Evolutionary conservation across 164 flowering plant genomes (phyloP).

Genomic region (Berberis vulgaris): DNA sequence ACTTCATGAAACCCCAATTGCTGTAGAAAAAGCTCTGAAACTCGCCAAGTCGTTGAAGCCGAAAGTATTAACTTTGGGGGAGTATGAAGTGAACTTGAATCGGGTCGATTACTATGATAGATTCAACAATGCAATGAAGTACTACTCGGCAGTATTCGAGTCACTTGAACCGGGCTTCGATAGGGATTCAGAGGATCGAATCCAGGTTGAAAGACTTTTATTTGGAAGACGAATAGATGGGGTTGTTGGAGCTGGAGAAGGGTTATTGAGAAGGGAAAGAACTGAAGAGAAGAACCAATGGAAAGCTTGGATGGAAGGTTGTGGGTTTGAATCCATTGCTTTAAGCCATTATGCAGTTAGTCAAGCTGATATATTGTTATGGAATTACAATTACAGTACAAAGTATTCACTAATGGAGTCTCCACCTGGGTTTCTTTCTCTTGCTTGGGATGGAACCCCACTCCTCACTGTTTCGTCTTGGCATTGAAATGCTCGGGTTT

Average conservation of each 20-base stretch:
- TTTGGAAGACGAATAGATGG: constrained; percentile 56
- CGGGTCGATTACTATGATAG: constrained; percentile 39
- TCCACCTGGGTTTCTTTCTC: constrained; percentile 63
- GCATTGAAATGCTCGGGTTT: constrained; percentile 30
- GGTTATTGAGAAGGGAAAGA: constrained; percentile 35
- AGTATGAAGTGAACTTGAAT: constrained; percentile 68
- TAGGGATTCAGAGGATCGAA: constrained; percentile 56
- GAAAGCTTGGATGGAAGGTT: constrained; percentile 54
- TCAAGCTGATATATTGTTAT: constrained; percentile 73
- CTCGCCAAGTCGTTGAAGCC: constrained; percentile 69
- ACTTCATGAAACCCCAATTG: constrained; percentile 39
- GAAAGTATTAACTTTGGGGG: constrained; percentile 67
- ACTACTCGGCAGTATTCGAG: constrained; percentile 75
- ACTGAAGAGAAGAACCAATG: constrained; percentile 66
- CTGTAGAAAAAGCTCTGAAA: constrained; percentile 41
- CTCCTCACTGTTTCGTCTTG: constrained; percentile 89
- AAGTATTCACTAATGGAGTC: constrained; percentile 51
- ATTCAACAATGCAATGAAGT: constrained; percentile 53
- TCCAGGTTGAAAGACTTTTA: constrained; percentile 46
- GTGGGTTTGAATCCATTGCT: constrained; percentile 50
- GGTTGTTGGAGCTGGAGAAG: constrained; percentile 39
- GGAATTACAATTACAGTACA: constrained; percentile 74
- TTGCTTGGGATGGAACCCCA: constrained; percentile 75
- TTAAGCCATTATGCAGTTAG: constrained; percentile 81
- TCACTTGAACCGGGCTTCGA: constrained; percentile 68